Base-by-base conservation (phyloP, 2,329 filamentous ascomycete species). In the Apiospora saccharicola region DNA sequence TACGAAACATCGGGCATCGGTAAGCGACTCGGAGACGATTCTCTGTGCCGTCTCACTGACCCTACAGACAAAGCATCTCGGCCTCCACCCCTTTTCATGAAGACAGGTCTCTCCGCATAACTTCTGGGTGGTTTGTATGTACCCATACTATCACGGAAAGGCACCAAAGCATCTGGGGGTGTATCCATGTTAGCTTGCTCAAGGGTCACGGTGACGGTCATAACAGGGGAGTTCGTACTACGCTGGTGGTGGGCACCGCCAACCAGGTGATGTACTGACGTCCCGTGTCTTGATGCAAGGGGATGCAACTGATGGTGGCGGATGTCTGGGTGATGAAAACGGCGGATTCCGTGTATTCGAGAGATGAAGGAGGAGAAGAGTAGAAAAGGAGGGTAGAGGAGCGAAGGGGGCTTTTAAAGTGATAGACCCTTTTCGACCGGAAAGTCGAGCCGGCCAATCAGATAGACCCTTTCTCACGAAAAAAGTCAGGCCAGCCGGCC, bases 401-500 rank as follows among this genome's bases (percentile, higher is more conserved):
- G 68, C 22, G 71, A 37, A 72, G 67, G 34, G 69, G 47, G 64
- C 61, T 70, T 72, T 72, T 64, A 64, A 72, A 70, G 37, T 44
- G 57, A 44, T 69, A 68, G 70, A 57, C 68, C 34, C 57, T 53
- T 69, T 37, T 30, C 14, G 19, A 12, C 70, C 57, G 44, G 61
- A 51, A 57, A 69, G 41, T 69, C 49, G 19, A 26, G 16, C 68
- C 61, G n/a, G 8, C 71, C 71, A 72, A 72, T 72, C 71, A 70
- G 71, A 69, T 30, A 30, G 26, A 4, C 34, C 57, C 44, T 61
- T 37, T 30, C 14, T 8, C 12, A 70, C 57, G 44, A 61, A 51
- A 57, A 69, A 19, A 22, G 16, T 53, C 61, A 30, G n/a, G n/a
- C n/a, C n/a, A n/a, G n/a, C n/a, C n/a, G n/a, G 8, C 71, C 71